Base-by-base conservation (phyloP, 768 basidiomycete species). In the Hemileccinum rubropunctum region DNA sequence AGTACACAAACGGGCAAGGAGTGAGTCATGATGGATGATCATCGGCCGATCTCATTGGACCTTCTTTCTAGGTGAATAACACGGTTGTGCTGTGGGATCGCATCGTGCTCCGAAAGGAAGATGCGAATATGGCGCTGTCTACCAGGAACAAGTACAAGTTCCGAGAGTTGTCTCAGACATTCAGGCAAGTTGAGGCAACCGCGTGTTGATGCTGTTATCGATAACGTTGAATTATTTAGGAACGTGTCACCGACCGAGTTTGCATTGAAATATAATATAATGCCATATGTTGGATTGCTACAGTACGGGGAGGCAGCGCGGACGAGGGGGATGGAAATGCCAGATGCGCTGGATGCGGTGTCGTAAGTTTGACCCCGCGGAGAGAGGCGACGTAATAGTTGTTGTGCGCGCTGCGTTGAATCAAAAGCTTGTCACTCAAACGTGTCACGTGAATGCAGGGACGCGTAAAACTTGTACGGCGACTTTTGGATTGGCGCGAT, bases 51-150 rank as follows among this genome's bases (percentile, higher is more conserved):
- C 65, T 59, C 58, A 10, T 63, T 63, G 28, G 35, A 30, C 37
- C 57, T 53, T 52, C 47, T 51, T 58, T 46, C 44, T 60, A 87
- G 86, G 75, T 78, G 4, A 74, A 81, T 51, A 91, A 91, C 64
- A 77, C 85, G 17, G 86, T 94, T 5, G 91, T 95, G 33, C 77
- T 95, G 14, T 95, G 93, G 93, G 93, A 95, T 70, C 83, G 88
- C 34, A 95, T 95, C 63, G 78, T 95, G 37, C 82, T 84, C n/a
- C 77, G 86, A 50, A 85, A 85, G 57, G 80, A 84, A 58, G 84
- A 91, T 53, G 89, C 89, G 0, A 66, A 78, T 38, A 70, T 95
- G 44, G 51, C 67, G 69, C 33, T 59, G 46, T 44, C 63, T 0
- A 45, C 83, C 76, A 48, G 84, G 69, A 91, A 91, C 69, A 94